Evolutionary conservation across 495 filamentous ascomycete genomes (phyloP), one percentile per base, ranked within the genome.

Genomic region (Podospora anserina): DNA sequence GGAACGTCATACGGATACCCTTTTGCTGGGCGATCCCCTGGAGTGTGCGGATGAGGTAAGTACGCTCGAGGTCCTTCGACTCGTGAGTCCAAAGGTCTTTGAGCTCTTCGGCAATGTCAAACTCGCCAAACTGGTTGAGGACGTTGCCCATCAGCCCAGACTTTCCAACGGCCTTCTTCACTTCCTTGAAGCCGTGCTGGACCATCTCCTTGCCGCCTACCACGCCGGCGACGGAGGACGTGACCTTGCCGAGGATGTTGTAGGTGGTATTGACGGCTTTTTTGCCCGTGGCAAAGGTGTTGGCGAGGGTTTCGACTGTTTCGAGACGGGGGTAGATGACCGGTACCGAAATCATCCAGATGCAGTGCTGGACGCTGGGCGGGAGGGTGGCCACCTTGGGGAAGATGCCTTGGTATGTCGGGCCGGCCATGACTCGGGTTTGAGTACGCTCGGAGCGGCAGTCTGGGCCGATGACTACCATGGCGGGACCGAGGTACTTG

Each of bases 81-180:
- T 98, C 94, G 76, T 99, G 95, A 19, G 96, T 99, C 95, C 95
- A 99, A 82, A 95, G 89, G 77, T 99, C 96, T 70, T 93, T 87
- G 39, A 99, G 80, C 77, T 97, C 96, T 79, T 99, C 95, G 64
- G 93, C 87, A 23, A 98, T 86, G 76, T 97, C 95, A 63, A 99
- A 89, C 63, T 99, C 95, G n/a, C 95, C 95, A 74, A 99, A 99
- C 27, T 96, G 92, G 78, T 92, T 97, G 30, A 99, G 82, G 60
- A 97, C 91, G 11, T 90, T 88, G 58, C 93, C 92, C 95, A 99
- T 98, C 30, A 99, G 82, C 0, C 95, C 95, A 5, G 86, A 88
- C 78, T 99, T 99, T 19, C 95, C 95, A 19, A 99, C 93, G 2
- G 93, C 96, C 76, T 92, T 92, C 82, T 99, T 99, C 67, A 98